Conservation (phyloP, 345 rosid genomes). For the Populus tremula region DNA sequence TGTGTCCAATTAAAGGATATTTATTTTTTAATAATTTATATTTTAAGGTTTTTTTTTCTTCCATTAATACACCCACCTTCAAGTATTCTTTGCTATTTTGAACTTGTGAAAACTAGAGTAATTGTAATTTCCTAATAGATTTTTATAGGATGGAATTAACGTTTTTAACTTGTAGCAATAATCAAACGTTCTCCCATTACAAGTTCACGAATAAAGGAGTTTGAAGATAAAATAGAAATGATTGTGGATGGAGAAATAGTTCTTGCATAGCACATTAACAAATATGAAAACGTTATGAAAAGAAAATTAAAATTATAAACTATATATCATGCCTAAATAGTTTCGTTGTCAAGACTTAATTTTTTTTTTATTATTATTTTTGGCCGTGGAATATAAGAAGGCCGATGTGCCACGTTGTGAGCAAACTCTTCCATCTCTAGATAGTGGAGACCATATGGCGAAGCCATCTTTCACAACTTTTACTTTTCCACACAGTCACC, state of each 20-base stretch:
- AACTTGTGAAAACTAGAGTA: too few relatives aligned
- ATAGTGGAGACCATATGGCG: constrained; percentile 4
- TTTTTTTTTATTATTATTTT: neutral
- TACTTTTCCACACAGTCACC: neutral
- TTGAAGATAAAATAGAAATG: neutral
- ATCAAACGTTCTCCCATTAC: too few relatives aligned
- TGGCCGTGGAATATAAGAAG: neutral
- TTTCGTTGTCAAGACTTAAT: neutral
- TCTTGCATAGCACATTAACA: too few relatives aligned
- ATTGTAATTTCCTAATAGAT: neutral
- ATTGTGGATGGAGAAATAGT: neutral
- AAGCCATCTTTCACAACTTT: neutral
- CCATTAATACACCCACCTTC: neutral
- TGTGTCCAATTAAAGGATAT: neutral
- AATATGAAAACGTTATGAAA: too few relatives aligned
- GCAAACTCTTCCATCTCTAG: neutral
- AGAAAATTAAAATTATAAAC: too few relatives aligned
- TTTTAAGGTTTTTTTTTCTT: neutral
- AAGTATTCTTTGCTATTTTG: too few relatives aligned
- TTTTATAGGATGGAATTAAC: neutral
- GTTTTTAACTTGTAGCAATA: neutral
- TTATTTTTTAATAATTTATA: too few relatives aligned
- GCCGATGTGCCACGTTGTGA: neutral
- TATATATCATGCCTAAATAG: neutral
- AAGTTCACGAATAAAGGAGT: neutral